phyloP scores from a whole-genome alignment of 1,139 yeast species.

The Geotrichum europaeum region DNA sequence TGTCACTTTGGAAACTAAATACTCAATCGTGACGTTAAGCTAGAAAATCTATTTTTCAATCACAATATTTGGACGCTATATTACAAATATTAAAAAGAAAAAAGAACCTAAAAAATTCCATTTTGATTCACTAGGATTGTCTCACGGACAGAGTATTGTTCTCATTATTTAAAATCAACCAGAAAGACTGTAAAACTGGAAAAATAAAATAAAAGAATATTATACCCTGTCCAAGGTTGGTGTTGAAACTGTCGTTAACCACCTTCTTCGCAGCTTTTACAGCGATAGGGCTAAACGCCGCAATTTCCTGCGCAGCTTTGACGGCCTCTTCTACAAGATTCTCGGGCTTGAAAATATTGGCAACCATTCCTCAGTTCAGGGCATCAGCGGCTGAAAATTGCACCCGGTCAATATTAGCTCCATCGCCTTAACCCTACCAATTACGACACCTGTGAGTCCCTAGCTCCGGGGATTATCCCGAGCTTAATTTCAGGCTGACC shows the following conservation, averaged over 20 bases:
- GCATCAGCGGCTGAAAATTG: constrained; percentile 44
- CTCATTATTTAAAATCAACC: too few species aligned
- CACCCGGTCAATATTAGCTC: constrained; percentile 45
- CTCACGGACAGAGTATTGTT: too few species aligned
- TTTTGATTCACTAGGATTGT: neutral
- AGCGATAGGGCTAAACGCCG: constrained; percentile 41
- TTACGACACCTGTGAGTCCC: constrained; percentile 45
- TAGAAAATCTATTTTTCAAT: too few species aligned
- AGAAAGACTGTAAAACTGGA: too few species aligned
- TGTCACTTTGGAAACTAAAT: too few species aligned
- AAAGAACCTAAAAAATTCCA: neutral
- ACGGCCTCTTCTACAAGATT: constrained; percentile 41
- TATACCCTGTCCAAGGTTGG: constrained; percentile 38
- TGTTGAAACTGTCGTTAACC: constrained; percentile 39
- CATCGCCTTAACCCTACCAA: constrained; percentile 47
- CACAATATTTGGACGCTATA: too few species aligned
- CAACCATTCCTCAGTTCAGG: constrained; percentile 43
- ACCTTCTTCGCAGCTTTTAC: constrained; percentile 45
- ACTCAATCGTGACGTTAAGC: too few species aligned
- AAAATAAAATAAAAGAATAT: too few species aligned
- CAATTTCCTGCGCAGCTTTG: constrained; percentile 41
- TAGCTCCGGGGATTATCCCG: constrained; percentile 52
- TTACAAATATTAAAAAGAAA: too few species aligned
- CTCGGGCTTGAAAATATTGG: constrained; percentile 38
- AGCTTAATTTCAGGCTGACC: constrained; percentile 52